Evolutionary conservation across 179 eudicot species (phyloP).

Genomic region (Carnegiea gigantea): DNA sequence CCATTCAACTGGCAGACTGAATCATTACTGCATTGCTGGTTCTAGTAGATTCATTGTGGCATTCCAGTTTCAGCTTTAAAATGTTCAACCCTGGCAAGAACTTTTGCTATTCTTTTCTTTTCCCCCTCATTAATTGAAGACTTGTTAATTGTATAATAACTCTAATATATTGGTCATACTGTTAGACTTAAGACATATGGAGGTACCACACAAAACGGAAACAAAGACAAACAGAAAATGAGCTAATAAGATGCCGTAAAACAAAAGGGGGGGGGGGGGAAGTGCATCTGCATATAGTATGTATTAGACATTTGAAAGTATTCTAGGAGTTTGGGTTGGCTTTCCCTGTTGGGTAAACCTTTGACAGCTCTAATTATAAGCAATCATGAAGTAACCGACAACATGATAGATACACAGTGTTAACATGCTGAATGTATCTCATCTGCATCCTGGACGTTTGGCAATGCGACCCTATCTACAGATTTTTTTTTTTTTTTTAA

Average conservation of each 20-base stretch:
- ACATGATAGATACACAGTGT: background rate
- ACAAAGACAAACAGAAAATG: too few species aligned
- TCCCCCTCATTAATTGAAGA: background rate
- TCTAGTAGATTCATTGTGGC: background rate
- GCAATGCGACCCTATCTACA: background rate
- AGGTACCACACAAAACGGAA: too few species aligned
- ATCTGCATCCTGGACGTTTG: background rate
- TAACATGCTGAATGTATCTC: background rate
- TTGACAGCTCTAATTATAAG: background rate
- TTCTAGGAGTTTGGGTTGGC: background rate
- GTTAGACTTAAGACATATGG: background rate
- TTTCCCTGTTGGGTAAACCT: background rate
- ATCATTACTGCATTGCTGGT: background rate
- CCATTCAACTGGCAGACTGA: background rate
- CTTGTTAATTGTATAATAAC: too few species aligned
- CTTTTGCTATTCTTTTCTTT: too few species aligned
- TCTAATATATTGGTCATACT: background rate
- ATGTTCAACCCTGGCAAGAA: background rate
- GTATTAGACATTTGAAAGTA: too few species aligned
- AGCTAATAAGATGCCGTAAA: too few species aligned
- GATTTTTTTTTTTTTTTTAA: background rate
- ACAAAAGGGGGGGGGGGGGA: too few species aligned
- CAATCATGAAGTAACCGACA: background rate
- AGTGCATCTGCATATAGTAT: too few species aligned
- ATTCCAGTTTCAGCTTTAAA: background rate